Evolutionary conservation across 768 basidiomycete genomes (phyloP).

Genomic region (Pisolithus marmoratus): DNA sequence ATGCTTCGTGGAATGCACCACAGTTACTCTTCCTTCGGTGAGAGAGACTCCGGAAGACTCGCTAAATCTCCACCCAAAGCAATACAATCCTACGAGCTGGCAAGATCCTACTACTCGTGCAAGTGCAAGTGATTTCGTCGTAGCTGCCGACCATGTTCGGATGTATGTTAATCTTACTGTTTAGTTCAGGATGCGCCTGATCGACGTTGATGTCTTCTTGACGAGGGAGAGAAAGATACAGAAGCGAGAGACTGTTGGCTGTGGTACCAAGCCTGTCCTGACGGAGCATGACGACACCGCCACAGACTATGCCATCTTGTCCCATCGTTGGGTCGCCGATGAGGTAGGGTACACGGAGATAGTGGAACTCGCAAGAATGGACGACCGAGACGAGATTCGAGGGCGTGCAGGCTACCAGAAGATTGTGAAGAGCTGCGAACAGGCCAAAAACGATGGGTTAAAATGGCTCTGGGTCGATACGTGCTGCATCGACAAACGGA

Average conservation of each 20-base stretch:
- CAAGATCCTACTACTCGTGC: too few species aligned
- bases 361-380: background rate
- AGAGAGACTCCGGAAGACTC: too few species aligned
- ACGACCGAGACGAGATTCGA: background rate
- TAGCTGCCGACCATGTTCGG: too few species aligned
- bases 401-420: background rate
- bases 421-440: background rate
- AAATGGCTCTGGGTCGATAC: slow-evolving; percentile 12
- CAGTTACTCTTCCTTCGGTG: too few species aligned
- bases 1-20: too few species aligned
- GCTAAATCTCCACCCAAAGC: too few species aligned
- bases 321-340: background rate
- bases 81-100: too few species aligned
- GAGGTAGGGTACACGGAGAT: background rate
- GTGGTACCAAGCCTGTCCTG: background rate
- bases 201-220: background rate
- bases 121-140: too few species aligned
- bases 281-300: background rate
- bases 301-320: slow-evolving; percentile 1
- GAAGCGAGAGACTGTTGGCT: background rate
- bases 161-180: too few species aligned
- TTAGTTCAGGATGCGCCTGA: background rate
- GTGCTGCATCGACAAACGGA: slow-evolving; percentile 14
- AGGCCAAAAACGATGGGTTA: slow-evolving; percentile 3
- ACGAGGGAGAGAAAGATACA: background rate